These are phyloP conservation scores for Stachybotrys elegans DNA, from an alignment of 2,329 filamentous ascomycete genomes.

Conservation along the genomic window DNA sequence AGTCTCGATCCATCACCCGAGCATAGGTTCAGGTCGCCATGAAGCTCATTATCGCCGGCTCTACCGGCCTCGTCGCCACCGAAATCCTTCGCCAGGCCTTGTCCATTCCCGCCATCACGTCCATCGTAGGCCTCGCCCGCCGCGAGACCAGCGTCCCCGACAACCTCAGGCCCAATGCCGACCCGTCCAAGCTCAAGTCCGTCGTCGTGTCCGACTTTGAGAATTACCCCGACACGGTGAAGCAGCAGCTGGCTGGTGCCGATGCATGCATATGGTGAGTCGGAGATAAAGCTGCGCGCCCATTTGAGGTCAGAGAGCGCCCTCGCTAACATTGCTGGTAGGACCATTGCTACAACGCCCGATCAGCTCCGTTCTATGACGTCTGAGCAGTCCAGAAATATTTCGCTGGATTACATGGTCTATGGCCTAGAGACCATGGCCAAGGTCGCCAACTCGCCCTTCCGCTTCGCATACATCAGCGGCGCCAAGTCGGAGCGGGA, in stretches of 20 bases:
- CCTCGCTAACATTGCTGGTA: no score
- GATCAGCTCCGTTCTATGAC: not conserved
- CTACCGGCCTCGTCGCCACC: constrained; percentile 35
- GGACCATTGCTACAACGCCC: constrained; percentile 1
- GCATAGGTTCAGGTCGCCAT: no score
- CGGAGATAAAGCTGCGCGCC: no score
- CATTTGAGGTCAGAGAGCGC: no score
- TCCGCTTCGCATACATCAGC: constrained; percentile 41
- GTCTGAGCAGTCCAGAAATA: not conserved
- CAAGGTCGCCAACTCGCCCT: constrained; percentile 9
- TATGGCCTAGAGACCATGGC: constrained; percentile 1
- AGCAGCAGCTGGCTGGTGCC: constrained; percentile 32
- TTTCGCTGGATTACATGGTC: not conserved
- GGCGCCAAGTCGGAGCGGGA: constrained; percentile 34
- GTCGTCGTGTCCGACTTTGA: constrained; percentile 34
- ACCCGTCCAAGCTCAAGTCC: constrained; percentile 31
- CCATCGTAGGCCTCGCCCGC: constrained; percentile 36
- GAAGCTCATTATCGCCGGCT: constrained; percentile 40
- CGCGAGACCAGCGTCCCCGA: constrained; percentile 24
- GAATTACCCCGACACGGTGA: constrained; percentile 33
- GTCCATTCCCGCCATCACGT: constrained; percentile 26
- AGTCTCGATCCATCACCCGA: no score
- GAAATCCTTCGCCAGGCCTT: constrained; percentile 40
- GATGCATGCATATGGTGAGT: constrained; percentile 37
- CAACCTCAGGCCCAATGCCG: constrained; percentile 12